These are phyloP conservation scores for Fraxinus xanthoxyloides DNA, from an alignment of 305 asterid genomes.

Conservation along the genomic window DNA sequence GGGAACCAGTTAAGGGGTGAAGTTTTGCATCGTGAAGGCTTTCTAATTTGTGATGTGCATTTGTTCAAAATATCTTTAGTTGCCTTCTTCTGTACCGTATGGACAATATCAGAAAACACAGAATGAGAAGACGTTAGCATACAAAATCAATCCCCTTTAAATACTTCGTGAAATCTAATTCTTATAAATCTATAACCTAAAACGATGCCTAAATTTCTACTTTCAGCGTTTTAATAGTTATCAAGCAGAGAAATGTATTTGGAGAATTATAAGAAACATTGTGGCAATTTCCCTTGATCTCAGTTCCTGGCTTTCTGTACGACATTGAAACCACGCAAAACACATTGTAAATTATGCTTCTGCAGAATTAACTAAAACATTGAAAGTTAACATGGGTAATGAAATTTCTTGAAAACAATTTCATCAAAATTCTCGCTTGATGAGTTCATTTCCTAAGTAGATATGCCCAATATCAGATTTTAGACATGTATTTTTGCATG, in stretches of 20 bases:
- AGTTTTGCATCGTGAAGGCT: conserved; percentile 72
- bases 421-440: background rate
- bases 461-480: background rate
- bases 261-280: background rate
- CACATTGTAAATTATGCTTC: background rate
- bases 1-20: conserved; percentile 96
- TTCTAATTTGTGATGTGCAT: conserved; percentile 75
- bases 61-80: conserved; percentile 65
- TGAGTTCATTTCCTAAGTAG: background rate
- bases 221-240: background rate
- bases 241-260: background rate
- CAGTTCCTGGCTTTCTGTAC: background rate
- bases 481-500: background rate
- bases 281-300: background rate
- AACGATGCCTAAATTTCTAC: background rate
- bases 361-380: background rate
- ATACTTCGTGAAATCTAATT: background rate
- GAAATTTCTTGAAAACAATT: background rate
- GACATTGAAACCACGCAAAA: background rate
- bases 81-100: conserved; percentile 46
- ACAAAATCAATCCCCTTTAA: background rate
- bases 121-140: background rate
- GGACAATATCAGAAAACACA: background rate
- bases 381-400: background rate
- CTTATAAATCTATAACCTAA: background rate